Base-by-base conservation (phyloP, 176 grass and related monocot species). In the Carex littledalei region DNA sequence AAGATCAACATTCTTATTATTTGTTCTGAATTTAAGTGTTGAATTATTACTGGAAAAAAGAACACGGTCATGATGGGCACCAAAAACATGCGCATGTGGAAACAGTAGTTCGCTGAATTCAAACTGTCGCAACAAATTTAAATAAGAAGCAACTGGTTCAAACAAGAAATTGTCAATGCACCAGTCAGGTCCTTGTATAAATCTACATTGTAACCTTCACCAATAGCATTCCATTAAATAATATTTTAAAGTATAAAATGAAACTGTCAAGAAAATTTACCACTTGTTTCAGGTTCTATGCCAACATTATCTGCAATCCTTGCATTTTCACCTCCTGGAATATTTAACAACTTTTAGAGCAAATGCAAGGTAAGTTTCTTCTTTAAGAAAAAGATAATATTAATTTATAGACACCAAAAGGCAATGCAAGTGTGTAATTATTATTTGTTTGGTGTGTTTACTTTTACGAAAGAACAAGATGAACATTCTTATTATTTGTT, bases 231-330 rank as follows among this genome's bases (percentile, higher is more conserved):
- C 31, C 31, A 13, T 69, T 41, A 69, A 69, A 11, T 41, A 41
- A 69, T 39, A 69, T 34, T 69, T 16, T 18, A 2, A 15, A 22
- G 18, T 74, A 49, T 22, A 74, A 41, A 73, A 49, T 49, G 1
- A 22, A 74, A 49, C 70, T 49, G 41, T 43, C 70, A 74, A 74
- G 70, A 74, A 50, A 21, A 74, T 50, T n/a, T 74, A 74, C 70
- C 70, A 50, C 39, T 74, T 74, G 70, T 50, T 47, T 50, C 70
- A 74, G 70, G 18, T 74, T n/a, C 49, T 47, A 9, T 24, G n/a
- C 18, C 41, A 74, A 24, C 16, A 50, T 39, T 37, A 70, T 74
- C 39, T 24, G 35, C 12, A 20, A 22, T 74, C 49, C n/a, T 74
- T 49, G 41, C 70, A 22, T 50, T 74, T n/a, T 8, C 70, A 74